Evolutionary conservation across 2,329 filamentous ascomycete species (phyloP), one percentile per base, ranked within the genome.

Genomic region (Trichocomaceae sp.): DNA sequence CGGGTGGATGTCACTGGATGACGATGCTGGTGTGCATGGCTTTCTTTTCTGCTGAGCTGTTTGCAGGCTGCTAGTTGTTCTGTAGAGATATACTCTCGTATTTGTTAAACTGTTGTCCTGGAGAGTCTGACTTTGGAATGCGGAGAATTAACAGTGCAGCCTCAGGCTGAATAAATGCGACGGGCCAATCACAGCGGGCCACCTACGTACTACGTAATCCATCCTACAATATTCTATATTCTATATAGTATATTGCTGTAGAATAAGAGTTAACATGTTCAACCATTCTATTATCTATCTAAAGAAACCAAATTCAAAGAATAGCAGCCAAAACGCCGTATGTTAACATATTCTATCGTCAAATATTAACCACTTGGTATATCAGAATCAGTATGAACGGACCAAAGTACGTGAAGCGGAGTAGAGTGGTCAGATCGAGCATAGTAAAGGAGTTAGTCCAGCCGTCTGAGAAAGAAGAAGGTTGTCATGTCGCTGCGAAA

Each of bases 41-140:
- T 42, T n/a, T n/a, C n/a, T n/a, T n/a, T n/a, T n/a, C n/a, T n/a
- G n/a, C n/a, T n/a, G n/a, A n/a, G n/a, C n/a, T n/a, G n/a, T n/a
- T n/a, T n/a, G n/a, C n/a, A n/a, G n/a, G n/a, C n/a, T n/a, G n/a
- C n/a, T n/a, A n/a, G n/a, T n/a, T 17, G 8, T 29, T 29, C n/a
- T 42, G 22, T 46, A 12, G 10, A 33, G n/a, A n/a, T n/a, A n/a
- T n/a, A n/a, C n/a, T n/a, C n/a, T n/a, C n/a, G n/a, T n/a, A n/a
- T n/a, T n/a, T n/a, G n/a, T n/a, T n/a, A n/a, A 37, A 19, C 37
- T 19, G n/a, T 13, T 35, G 35, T 37, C 3, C 2, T 39, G 31
- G 39, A 26, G 10, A 26, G 37, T 10, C 19, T 51, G n/a, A n/a
- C 7, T 51, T 39, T 39, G 50, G 50, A 52, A 46, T 52, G 50